Base-by-base conservation (phyloP, 148 eudicot genomes). In the Fallopia convolvulus region DNA sequence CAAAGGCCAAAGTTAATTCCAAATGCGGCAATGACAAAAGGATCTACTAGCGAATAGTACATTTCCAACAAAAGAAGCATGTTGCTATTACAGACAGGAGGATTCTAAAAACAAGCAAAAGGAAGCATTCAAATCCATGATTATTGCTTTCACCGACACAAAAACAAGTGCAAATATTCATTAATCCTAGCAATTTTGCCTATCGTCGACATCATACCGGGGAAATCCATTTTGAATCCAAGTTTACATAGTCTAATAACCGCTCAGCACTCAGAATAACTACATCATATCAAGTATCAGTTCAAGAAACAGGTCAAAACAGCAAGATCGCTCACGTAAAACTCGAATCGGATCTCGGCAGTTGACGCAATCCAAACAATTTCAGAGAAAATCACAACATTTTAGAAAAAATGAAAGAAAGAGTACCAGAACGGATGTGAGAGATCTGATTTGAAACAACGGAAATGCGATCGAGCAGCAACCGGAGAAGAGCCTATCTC, bases 401-500 rank as follows among this genome's bases (percentile, higher is more conserved):
- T 30, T 32, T 1, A 65, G 70, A 26, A 32, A 18, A 30, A 66
- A 36, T 12, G n/a, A 60, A 23, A 3, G 33, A 66, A 68, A 33
- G 72, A 36, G 21, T 68, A 68, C 72, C 72, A 68, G 72, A 68
- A n/a, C 17, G 72, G 72, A 36, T 15, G 72, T 7, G 72, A 68
- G 72, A 36, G 72, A 68, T 68, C 72, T 68, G 72, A 68, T 68
- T 39, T 39, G 42, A 5, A 39, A 17, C n/a, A 33, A 36, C 4
- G 42, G 42, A 68, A 68, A 39, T 36, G 72, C 72, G 44, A 68
- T 68, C 44, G 17, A 15, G 10, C 41, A 68, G 39, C 20, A 12
- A 39, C 23, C 70, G 6, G 70, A 3, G 39, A 61, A 30, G 39
- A 61, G 30, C 36, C 5, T 23, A 61, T 61, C 20, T 36, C 21